Evolutionary conservation across 2,329 filamentous ascomycete genomes (phyloP), one percentile per base, ranked within the genome.

Genomic region (Teratosphaeria viscida): DNA sequence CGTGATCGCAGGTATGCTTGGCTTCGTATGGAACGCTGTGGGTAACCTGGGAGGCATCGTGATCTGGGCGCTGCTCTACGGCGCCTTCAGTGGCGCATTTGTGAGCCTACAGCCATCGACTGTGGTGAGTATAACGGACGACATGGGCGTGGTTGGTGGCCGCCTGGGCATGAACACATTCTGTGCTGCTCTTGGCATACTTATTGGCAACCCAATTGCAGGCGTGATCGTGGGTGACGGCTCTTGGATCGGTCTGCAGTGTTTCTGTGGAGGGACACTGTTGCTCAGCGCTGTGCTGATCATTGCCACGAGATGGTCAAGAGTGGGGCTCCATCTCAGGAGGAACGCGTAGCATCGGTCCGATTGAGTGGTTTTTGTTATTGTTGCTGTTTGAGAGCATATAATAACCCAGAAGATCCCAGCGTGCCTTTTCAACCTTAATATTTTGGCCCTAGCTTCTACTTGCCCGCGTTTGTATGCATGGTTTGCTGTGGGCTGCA

Each of bases 1-100:
- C 3, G 63, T 84, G 11, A 80, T 81, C 56, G 57, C 62, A 5
- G 64, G 61, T 5, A 39, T 70, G 54, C 64, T 67, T 55, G 62
- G 55, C 6, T 69, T 70, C 60, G 63, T 63, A 23, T 63, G 60
- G 57, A 57, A 54, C 19, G 58, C 61, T 5, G 27, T 54, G 49
- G 29, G 57, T 26, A 37, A 56, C n/a, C 16, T 55, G 1, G 60
- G 54, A 16, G 67, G 62, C 12, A 56, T 66, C 11, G 57, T 69
- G 16, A 53, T 66, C 32, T 65, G 61, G 56, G 60, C 64, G 14
- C 39, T 65, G 11, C 61, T 68, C 5, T 68, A 65, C 43, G 66
- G 66, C 14, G 60, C 61, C 29, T 65, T 67, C 57, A 63, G 59
- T 12, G 66, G 67, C 49, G 63, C 62, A 11, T 65, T 65, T 52